Evolutionary conservation across 805 yeast species (phyloP).

Genomic region (Wickerhamomyces alni): DNA sequence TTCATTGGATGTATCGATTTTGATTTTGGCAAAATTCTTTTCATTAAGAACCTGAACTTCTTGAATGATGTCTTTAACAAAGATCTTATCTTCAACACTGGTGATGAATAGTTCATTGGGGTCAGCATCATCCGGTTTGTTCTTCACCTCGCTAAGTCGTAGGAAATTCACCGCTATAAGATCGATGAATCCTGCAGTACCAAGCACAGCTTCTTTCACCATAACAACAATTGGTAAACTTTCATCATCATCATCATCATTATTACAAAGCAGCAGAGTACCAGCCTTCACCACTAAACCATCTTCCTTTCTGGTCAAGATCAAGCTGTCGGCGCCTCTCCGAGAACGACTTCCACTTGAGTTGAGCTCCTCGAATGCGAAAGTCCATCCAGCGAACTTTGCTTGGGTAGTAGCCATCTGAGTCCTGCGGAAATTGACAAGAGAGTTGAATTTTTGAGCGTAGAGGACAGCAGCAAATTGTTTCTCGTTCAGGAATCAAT

Average conservation of each 20-base stretch:
- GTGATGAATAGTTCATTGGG: constrained; percentile 51
- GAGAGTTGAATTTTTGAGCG: too few relatives aligned
- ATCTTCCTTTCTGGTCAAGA: constrained; percentile 38
- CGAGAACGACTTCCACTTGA: constrained; percentile 5
- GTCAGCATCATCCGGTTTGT: constrained; percentile 20
- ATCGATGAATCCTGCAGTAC: constrained; percentile 42
- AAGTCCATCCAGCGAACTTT: constrained; percentile 20
- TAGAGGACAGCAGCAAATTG: too few relatives aligned
- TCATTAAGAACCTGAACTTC: constrained; percentile 39
- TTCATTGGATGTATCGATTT: constrained; percentile 30
- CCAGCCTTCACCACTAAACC: constrained; percentile 46
- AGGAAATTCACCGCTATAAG: constrained; percentile 43
- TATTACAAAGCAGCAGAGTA: constrained; percentile 37
- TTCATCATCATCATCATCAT: constrained; percentile 27
- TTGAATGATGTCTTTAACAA: constrained; percentile 35
- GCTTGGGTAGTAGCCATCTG: constrained; percentile 18
- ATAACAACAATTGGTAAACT: constrained; percentile 37
- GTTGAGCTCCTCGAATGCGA: constrained; percentile 6
- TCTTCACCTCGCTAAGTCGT: constrained; percentile 34
- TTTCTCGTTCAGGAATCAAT: too few relatives aligned
- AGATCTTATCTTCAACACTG: constrained; percentile 39
- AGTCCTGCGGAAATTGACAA: too few relatives aligned
- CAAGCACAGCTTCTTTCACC: constrained; percentile 46
- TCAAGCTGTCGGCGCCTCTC: constrained; percentile 9
- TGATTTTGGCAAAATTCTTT: constrained; percentile 27